Conservation (phyloP, 441 rosid species). For the Adansonia gregorii region DNA sequence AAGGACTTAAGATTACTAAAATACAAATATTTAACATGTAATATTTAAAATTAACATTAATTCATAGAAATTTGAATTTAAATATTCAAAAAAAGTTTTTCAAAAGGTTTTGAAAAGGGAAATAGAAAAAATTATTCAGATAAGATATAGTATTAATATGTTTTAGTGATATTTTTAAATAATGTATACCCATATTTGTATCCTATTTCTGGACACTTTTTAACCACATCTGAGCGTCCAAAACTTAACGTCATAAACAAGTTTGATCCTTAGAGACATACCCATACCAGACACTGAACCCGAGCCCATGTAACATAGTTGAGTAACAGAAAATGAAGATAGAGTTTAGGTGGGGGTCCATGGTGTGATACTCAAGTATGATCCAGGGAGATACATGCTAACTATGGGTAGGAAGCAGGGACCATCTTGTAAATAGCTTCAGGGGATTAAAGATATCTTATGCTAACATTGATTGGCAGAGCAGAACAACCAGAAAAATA, state of each 20-base stretch:
- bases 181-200: too few relatives aligned
- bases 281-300: neutral
- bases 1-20: neutral
- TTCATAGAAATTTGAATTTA: neutral
- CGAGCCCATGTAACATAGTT: neutral
- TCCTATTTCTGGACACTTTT: neutral
- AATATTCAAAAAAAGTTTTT: too few relatives aligned
- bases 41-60: neutral
- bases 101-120: too few relatives aligned
- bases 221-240: neutral
- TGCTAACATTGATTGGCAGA: neutral
- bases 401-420: constrained; percentile 9
- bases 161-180: too few relatives aligned
- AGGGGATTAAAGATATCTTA: neutral
- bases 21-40: neutral
- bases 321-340: neutral
- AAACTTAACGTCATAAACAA: neutral
- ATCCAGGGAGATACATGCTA: neutral
- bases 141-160: too few relatives aligned
- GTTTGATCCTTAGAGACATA: neutral
- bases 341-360: neutral
- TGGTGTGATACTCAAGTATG: constrained; percentile 10
- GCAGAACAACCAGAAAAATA: neutral
- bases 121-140: too few relatives aligned
- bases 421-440: neutral